These are phyloP conservation scores for Lepraria neglecta DNA, from an alignment of 495 filamentous ascomycete species.

Conservation along the genomic window DNA sequence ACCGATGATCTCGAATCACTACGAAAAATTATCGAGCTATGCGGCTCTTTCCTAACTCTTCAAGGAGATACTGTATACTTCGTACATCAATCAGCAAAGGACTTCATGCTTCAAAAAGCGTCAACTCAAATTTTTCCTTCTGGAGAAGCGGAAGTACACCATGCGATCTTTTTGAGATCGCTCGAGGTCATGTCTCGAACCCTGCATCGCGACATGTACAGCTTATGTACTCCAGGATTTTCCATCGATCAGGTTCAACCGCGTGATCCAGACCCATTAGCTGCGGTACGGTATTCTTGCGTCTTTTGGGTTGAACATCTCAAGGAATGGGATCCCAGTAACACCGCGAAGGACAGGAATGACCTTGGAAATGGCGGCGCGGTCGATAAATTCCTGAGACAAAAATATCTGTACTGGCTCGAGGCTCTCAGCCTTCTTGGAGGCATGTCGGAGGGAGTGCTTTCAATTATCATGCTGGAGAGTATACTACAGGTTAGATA, in stretches of 20 bases:
- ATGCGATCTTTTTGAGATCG: slow-evolving; percentile 29
- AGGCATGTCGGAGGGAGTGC: slow-evolving; percentile 7
- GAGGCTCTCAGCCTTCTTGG: slow-evolving; percentile 31
- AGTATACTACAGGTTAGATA: slow-evolving; percentile 1
- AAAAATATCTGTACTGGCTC: slow-evolving; percentile 37
- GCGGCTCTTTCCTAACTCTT: slow-evolving; percentile 31
- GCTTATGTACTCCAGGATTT: slow-evolving; percentile 21
- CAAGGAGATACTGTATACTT: slow-evolving; percentile 27
- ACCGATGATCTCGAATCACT: slow-evolving; percentile 17
- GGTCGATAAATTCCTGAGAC: slow-evolving; percentile 26
- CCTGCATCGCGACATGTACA: slow-evolving; percentile 31
- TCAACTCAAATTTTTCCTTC: slow-evolving; percentile 27
- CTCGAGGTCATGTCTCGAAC: slow-evolving; percentile 30
- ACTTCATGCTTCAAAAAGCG: slow-evolving; percentile 28
- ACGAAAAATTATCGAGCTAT: slow-evolving; percentile 25
- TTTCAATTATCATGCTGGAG: slow-evolving; percentile 5
- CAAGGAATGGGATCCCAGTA: slow-evolving; percentile 6
- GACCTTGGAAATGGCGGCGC: slow-evolving; percentile 19
- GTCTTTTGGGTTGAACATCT: slow-evolving; percentile 37
- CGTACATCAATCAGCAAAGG: slow-evolving; percentile 33
- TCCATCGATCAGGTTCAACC: slow-evolving; percentile 22
- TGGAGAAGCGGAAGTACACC: slow-evolving; percentile 23
- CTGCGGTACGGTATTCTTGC: slow-evolving; percentile 33
- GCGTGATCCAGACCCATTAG: slow-evolving; percentile 32
- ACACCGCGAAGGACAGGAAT: slow-evolving; percentile 14